Percentiles rank a stretch among this genome's conserved stretches.
Evolutionary conservation across 768 basidiomycete genomes (phyloP).

Genomic region (Nidula microcarpa): DNA sequence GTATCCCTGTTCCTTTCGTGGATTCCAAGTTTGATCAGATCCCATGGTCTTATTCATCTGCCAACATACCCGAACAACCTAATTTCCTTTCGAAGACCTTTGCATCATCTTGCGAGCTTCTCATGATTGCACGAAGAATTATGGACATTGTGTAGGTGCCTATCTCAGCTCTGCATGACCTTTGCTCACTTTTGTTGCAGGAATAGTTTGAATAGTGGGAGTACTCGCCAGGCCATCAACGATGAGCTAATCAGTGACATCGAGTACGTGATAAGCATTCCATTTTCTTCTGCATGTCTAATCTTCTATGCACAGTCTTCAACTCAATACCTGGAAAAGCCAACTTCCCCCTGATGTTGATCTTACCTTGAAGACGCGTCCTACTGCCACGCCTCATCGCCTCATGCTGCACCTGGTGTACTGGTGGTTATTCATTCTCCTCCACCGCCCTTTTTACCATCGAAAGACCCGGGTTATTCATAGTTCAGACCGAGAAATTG

Average conservation of each 20-base stretch:
- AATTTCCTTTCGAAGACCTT: conserved; percentile 44
- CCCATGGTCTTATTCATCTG: conserved; percentile 39
- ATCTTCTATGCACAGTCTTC: conserved; percentile 23
- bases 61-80: conserved; percentile 35
- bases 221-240: conserved; percentile 34
- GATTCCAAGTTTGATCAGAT: conserved; percentile 47
- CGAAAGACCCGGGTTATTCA: conserved; percentile 34
- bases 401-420: conserved; percentile 55
- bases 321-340: conserved; percentile 47
- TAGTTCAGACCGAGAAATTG: conserved; percentile 35
- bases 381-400: conserved; percentile 48
- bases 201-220: conserved; percentile 38
- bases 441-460: conserved; percentile 55
- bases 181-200: conserved; percentile 16
- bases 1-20: conserved; percentile 44
- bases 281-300: not conserved
- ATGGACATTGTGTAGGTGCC: conserved; percentile 52
- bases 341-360: conserved; percentile 43
- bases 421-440: conserved; percentile 58
- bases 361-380: conserved; percentile 42
- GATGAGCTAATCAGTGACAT: conserved; percentile 49
- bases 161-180: not conserved
- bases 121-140: conserved; percentile 45
- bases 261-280: conserved; percentile 32
- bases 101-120: conserved; percentile 43